Base-by-base conservation (phyloP, 495 filamentous ascomycete species). In the Lasiosphaeriaceae sp. region DNA sequence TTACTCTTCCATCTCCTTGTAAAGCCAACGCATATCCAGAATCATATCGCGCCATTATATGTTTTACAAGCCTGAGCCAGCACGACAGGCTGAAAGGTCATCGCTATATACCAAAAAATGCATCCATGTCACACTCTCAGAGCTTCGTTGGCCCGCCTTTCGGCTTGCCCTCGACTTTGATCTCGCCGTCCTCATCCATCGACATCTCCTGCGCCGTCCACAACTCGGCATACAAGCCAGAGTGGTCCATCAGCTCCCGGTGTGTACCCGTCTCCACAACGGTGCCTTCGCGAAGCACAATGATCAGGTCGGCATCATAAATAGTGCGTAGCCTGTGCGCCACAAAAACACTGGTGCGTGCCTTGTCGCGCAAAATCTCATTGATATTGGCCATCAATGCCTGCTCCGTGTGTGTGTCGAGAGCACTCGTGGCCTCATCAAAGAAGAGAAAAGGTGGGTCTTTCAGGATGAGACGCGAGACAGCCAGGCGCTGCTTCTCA, bases 391-490 rank as follows among this genome's bases (percentile, higher is more conserved):
- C 81, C 71, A 98, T 84, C 39, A 98, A 78, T 0, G 88, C 86
- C 71, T 96, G 90, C 71, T 98, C 94, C 0, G 94, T 97, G 68
- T 97, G 90, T 0, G 95, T 97, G 66, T 98, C 94, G 47, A 98
- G 77, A 1, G 94, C 95, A 48, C 90, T 95, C 1, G 95, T 98
- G 73, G 94, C 94, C 76, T 98, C 94, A 64, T 98, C 94, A 61
- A 97, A 97, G 81, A 98, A 97, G 1, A 97, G 74, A 34, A 97
- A 72, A 6, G 91, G 88, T 0, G 94, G 93, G 62, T 98, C 90
- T 63, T 98, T 98, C 45, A 98, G 74, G 1, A 98, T 80, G 35
- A 97, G 68, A 29, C 94, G 78, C 6, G 90, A 89, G 20, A 98
- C 84, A 2, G 95, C 94, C 29, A 98, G 73, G 4, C 94, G 83